Evolutionary conservation across 148 eudicot species (phyloP).

Genomic region (Polygonum maritimum): DNA sequence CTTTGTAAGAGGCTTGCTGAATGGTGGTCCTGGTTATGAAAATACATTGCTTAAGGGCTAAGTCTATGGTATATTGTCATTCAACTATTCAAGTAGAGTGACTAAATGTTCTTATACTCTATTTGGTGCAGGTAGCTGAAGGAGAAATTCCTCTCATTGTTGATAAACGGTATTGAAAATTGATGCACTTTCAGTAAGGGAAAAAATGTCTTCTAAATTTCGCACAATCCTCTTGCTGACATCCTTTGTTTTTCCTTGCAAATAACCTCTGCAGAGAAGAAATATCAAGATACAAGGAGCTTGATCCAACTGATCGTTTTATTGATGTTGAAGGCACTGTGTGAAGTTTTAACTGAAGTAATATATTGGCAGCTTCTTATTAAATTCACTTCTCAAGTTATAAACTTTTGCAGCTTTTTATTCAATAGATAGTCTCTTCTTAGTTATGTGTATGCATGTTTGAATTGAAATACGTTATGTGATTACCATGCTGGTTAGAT

Average conservation of each 20-base stretch:
- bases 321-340: conserved; percentile 70
- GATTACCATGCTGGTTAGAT: not conserved
- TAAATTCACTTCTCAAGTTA: not conserved
- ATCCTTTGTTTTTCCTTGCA: not conserved
- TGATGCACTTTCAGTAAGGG: not conserved
- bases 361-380: not conserved
- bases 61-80: not conserved
- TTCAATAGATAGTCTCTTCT: not conserved
- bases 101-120: not conserved
- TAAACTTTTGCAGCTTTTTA: not conserved
- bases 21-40: conserved; percentile 93
- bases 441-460: not conserved
- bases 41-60: conserved; percentile 8
- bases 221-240: not conserved
- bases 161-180: conserved; percentile 58
- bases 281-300: conserved; percentile 61
- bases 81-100: not conserved
- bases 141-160: conserved; percentile 61
- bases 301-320: conserved; percentile 69
- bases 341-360: conserved; percentile 81
- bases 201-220: not conserved
- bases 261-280: conserved; percentile 52
- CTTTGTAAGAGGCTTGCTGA: conserved; percentile 64
- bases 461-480: not conserved
- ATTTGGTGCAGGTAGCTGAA: conserved; percentile 65